Percentiles rank a stretch among this genome's conserved stretches.
phyloP scores from a whole-genome alignment of 1,139 yeast genomes.

The Kazachstania sp. region DNA sequence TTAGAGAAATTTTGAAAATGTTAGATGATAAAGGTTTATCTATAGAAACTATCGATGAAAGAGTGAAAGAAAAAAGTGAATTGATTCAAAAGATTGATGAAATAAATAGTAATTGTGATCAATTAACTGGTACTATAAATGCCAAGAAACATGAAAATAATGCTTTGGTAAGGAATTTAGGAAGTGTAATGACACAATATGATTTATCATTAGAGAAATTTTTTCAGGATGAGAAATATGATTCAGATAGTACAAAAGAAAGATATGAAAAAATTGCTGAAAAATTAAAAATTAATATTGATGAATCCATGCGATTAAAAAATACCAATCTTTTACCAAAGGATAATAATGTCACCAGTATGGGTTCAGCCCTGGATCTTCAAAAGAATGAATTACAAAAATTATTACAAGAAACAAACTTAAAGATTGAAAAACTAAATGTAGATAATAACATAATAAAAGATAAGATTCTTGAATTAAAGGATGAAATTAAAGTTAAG shows the following conservation, averaged over 20 bases:
- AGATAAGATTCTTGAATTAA: slow-evolving; percentile 48
- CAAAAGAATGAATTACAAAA: slow-evolving; percentile 34
- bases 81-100: slow-evolving; percentile 44
- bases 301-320: slow-evolving; percentile 24
- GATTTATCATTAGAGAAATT: slow-evolving; percentile 41
- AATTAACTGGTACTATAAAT: slow-evolving; percentile 33
- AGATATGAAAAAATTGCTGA: slow-evolving; percentile 13
- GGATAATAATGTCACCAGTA: slow-evolving; percentile 3
- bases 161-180: slow-evolving; percentile 42
- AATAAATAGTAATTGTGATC: slow-evolving; percentile 38
- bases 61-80: slow-evolving; percentile 47
- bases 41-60: slow-evolving; percentile 50
- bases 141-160: slow-evolving; percentile 42
- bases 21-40: slow-evolving; percentile 50
- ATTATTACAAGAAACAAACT: slow-evolving; percentile 42
- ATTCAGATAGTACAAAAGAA: slow-evolving; percentile 26
- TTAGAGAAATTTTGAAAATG: slow-evolving; percentile 39
- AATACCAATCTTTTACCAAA: slow-evolving; percentile 29
- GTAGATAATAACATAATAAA: slow-evolving; percentile 34
- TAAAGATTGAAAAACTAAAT: slow-evolving; percentile 35
- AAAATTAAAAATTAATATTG: slow-evolving; percentile 26
- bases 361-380: slow-evolving; percentile 5
- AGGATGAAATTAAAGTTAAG: slow-evolving; percentile 46
- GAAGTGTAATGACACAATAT: slow-evolving; percentile 30
- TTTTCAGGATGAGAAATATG: slow-evolving; percentile 10